These are phyloP conservation scores for Kwoniella bestiolae DNA, from an alignment of 768 basidiomycete species.

Conservation along the genomic window DNA sequence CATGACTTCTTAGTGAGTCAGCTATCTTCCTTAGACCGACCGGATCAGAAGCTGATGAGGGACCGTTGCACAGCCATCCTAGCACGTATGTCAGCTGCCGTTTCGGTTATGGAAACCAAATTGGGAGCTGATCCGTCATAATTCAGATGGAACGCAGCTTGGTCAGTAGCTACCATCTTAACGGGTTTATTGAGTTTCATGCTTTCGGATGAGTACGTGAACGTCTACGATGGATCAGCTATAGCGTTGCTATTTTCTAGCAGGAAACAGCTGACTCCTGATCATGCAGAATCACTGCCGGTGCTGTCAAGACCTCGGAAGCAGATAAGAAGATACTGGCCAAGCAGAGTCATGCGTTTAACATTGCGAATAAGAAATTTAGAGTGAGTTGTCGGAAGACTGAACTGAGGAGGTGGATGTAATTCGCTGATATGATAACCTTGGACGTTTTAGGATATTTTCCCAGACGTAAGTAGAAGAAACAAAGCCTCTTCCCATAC, in stretches of 20 bases:
- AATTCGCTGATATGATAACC: neutral
- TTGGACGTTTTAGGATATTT: constrained; percentile 66
- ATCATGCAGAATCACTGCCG: constrained; percentile 75
- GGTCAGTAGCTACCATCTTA: constrained; percentile 66
- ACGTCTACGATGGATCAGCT: neutral
- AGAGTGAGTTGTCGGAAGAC: constrained; percentile 52
- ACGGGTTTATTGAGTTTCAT: constrained; percentile 69
- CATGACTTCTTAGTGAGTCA: constrained; percentile 64
- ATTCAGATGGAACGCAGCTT: constrained; percentile 53
- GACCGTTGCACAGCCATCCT: constrained; percentile 39
- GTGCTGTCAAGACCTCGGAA: constrained; percentile 79
- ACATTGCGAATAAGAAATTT: constrained; percentile 76
- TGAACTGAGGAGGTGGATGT: too few species aligned
- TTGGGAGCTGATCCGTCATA: constrained; percentile 4
- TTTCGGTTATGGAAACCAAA: neutral
- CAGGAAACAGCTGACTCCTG: neutral
- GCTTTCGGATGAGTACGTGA: constrained; percentile 46
- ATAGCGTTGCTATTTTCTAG: too few species aligned
- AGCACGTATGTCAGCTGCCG: constrained; percentile 40
- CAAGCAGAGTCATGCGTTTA: constrained; percentile 80
- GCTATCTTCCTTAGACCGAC: neutral
- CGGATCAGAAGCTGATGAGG: constrained; percentile 1
- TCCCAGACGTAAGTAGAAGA: constrained; percentile 77
- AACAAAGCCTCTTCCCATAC: too few species aligned
- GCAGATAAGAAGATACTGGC: constrained; percentile 79